Conservation (phyloP, 176 grass and related monocot species). For the Carex scoparia region DNA sequence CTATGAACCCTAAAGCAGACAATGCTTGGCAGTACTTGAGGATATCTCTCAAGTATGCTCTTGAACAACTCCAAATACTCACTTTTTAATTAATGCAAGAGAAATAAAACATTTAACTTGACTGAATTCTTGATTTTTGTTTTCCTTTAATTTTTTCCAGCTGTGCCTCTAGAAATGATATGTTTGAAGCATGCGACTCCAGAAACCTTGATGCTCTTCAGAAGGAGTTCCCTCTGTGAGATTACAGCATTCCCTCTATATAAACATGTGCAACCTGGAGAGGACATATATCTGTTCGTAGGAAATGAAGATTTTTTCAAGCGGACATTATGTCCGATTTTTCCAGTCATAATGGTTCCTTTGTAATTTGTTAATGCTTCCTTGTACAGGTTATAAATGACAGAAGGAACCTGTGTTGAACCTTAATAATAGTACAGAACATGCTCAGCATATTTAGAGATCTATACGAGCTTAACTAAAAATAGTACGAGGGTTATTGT, state of each 20-base stretch:
- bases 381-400: background rate
- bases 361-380: background rate
- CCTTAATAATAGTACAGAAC: conserved; percentile 3
- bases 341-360: background rate
- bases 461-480: background rate
- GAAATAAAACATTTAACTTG: background rate
- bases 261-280: background rate
- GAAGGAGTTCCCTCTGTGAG: conserved; percentile 90
- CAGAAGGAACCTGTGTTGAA: background rate
- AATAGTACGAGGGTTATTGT: background rate
- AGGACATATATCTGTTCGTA: background rate
- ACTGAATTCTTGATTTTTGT: background rate
- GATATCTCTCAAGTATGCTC: conserved; percentile 68
- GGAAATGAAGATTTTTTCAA: background rate
- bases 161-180: conserved; percentile 71
- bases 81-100: conserved; percentile 22
- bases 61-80: background rate
- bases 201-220: conserved; percentile 88
- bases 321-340: background rate
- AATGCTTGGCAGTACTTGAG: conserved; percentile 90
- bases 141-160: conserved; percentile 30
- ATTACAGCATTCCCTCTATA: background rate
- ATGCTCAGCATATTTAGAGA: conserved; percentile 16
- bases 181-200: conserved; percentile 87
- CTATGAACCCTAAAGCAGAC: conserved; percentile 95